These are phyloP conservation scores for Aurantiochytrium sp. DNA, from an alignment of 108 stramenopile species.

Conservation along the genomic window DNA sequence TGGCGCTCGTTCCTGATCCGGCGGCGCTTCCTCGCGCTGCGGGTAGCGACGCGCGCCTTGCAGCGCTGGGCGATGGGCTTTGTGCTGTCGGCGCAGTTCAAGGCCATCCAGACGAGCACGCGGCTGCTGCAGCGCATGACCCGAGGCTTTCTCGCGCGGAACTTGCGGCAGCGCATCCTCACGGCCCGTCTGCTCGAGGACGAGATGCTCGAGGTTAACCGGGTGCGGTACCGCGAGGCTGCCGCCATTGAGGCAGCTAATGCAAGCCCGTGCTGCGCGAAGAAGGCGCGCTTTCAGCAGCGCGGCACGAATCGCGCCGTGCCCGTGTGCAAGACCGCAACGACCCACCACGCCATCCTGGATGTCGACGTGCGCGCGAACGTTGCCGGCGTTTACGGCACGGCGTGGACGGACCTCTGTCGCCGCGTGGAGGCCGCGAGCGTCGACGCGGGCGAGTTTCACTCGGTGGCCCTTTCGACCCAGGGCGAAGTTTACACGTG, in stretches of 20 bases:
- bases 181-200: background rate
- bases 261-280: background rate
- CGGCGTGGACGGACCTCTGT: background rate
- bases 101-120: background rate
- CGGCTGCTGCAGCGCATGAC: background rate
- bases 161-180: background rate
- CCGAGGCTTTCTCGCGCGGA: background rate
- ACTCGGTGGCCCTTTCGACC: constrained; percentile 44
- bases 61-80: constrained; percentile 9
- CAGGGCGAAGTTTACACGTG: constrained; percentile 46
- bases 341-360: background rate
- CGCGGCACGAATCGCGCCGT: background rate
- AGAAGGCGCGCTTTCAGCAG: background rate
- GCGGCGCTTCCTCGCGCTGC: background rate
- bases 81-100: background rate
- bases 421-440: background rate
- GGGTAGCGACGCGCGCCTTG: background rate
- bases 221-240: background rate
- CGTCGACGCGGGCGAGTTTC: constrained; percentile 49
- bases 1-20: constrained; percentile 6
- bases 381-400: background rate
- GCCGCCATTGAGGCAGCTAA: background rate
- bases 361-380: background rate
- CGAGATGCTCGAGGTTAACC: background rate
- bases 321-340: background rate